Evolutionary conservation across 2,329 filamentous ascomycete species (phyloP).

Genomic region (Emmonsiellopsis sp.): DNA sequence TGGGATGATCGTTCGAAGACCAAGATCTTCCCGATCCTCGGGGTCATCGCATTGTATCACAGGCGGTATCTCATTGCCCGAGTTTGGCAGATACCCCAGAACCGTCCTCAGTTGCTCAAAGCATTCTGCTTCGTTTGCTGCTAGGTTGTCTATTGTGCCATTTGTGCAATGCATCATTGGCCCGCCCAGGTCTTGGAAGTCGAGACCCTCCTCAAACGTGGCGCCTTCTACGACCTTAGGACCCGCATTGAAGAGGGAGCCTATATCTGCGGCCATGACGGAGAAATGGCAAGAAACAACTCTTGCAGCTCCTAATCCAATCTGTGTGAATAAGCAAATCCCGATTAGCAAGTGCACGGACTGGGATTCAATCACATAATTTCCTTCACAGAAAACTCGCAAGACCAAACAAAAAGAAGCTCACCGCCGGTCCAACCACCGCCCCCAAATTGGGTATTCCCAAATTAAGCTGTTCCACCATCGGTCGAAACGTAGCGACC

Average conservation of each 20-base stretch:
- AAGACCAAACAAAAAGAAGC: constrained; percentile 5
- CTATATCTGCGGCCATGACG: constrained; percentile 57
- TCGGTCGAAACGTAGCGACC: constrained; percentile 44
- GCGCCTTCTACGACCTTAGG: constrained; percentile 54
- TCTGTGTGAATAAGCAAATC: constrained; percentile 20
- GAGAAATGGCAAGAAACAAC: constrained; percentile 56
- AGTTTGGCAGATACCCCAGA: constrained; percentile 50
- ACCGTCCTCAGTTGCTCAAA: constrained; percentile 53
- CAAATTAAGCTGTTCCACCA: constrained; percentile 50
- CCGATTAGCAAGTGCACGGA: neutral
- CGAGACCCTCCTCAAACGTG: constrained; percentile 56
- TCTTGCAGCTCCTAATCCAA: constrained; percentile 54
- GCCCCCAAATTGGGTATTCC: constrained; percentile 58
- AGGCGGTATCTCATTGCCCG: constrained; percentile 47
- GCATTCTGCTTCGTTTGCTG: constrained; percentile 50
- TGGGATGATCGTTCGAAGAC: constrained; percentile 49
- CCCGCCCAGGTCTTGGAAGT: constrained; percentile 51
- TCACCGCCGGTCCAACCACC: constrained; percentile 50
- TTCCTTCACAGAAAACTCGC: too few species aligned
- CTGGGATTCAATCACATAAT: neutral
- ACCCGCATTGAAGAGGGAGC: constrained; percentile 55
- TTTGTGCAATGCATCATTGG: constrained; percentile 55
- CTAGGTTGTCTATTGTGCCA: constrained; percentile 58
- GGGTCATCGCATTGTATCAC: constrained; percentile 40
- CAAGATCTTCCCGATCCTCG: constrained; percentile 39